These are phyloP conservation scores for Fusarium denticulatum DNA, from an alignment of 2,329 filamentous ascomycete genomes.

Conservation along the genomic window DNA sequence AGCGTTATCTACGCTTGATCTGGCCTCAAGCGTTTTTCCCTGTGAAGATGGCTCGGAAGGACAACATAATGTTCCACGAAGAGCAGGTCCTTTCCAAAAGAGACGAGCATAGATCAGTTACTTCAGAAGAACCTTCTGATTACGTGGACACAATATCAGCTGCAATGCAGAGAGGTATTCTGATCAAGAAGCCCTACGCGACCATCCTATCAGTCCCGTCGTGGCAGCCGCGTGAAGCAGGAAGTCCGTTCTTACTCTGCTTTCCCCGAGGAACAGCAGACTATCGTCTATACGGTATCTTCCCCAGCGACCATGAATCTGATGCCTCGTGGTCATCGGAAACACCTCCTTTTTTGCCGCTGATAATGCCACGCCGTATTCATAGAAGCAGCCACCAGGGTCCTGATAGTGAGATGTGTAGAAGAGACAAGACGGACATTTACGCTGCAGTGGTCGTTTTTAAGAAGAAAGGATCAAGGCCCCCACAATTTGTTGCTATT, in stretches of 20 bases:
- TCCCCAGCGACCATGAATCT: rapidly evolving
- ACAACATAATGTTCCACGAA: not conserved
- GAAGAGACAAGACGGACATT: not conserved
- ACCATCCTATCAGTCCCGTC: not conserved
- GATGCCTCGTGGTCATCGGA: not conserved
- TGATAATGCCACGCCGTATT: not conserved
- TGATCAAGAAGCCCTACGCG: not conserved
- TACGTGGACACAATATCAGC: not conserved
- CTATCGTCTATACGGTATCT: not conserved
- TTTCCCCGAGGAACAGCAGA: not conserved
- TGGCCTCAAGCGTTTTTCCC: not conserved
- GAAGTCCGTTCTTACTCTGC: not conserved
- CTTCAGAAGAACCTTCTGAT: not conserved
- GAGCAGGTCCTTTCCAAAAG: no score
- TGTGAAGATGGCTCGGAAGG: not conserved
- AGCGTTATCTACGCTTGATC: not conserved
- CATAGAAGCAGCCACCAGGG: rapidly evolving
- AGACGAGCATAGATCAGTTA: not conserved
- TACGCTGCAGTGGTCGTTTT: not conserved
- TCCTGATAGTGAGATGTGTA: no score
- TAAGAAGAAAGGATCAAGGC: not conserved
- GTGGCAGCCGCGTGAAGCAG: not conserved
- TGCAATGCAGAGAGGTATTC: not conserved
- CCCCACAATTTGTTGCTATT: not conserved
- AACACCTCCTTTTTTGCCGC: not conserved